Evolutionary conservation across 2,329 filamentous ascomycete species (phyloP).

Genomic region (Trichophyton simii): DNA sequence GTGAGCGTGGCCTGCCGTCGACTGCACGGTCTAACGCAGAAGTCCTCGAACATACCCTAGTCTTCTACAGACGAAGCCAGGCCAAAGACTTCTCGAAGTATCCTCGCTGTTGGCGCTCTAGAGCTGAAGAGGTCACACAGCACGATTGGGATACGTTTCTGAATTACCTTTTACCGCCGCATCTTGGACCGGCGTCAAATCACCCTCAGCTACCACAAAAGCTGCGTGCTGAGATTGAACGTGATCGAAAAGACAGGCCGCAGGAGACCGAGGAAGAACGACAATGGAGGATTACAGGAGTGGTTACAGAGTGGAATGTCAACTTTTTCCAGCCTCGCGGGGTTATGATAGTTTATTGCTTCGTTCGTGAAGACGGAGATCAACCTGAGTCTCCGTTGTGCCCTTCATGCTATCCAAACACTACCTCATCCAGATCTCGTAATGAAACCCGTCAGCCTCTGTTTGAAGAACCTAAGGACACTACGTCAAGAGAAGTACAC

Average conservation of each 20-base stretch:
- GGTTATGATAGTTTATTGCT: slow-evolving; percentile 23
- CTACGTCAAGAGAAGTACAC: neutral
- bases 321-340: slow-evolving; percentile 30
- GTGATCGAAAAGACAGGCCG: slow-evolving; percentile 31
- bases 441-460: neutral
- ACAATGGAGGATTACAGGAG: slow-evolving; percentile 26
- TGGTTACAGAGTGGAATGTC: slow-evolving; percentile 34
- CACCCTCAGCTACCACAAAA: slow-evolving; percentile 27
- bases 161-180: slow-evolving; percentile 30
- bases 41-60: slow-evolving; percentile 26
- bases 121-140: slow-evolving; percentile 24
- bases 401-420: slow-evolving; percentile 29
- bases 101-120: slow-evolving; percentile 29
- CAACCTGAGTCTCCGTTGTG: slow-evolving; percentile 28
- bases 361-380: slow-evolving; percentile 23
- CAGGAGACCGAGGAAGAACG: slow-evolving; percentile 32
- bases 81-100: slow-evolving; percentile 31
- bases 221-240: slow-evolving; percentile 29
- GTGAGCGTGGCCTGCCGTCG: slow-evolving; percentile 22
- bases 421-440: slow-evolving; percentile 16
- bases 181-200: slow-evolving; percentile 26
- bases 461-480: neutral
- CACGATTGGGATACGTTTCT: slow-evolving; percentile 35
- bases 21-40: slow-evolving; percentile 17
- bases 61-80: slow-evolving; percentile 31